Evolutionary conservation across 768 basidiomycete genomes (phyloP).

Genomic region (Mycena polygramma): DNA sequence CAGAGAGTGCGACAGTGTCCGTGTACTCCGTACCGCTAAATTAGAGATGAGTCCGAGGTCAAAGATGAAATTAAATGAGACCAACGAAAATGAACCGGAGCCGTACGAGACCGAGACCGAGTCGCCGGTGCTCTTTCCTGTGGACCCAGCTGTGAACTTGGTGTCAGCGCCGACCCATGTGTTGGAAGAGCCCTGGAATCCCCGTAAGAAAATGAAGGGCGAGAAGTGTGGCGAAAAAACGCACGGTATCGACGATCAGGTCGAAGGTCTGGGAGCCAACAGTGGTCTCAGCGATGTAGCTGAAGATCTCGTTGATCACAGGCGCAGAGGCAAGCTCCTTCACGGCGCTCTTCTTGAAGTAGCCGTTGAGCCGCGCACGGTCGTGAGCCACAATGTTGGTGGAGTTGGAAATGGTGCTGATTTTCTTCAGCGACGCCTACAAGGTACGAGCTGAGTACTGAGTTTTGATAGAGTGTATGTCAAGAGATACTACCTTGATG

Average conservation of each 20-base stretch:
- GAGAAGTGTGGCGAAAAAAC: neutral
- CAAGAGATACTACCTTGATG: too few species aligned
- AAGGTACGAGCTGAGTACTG: too few species aligned
- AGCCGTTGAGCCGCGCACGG: too few species aligned
- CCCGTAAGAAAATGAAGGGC: too few species aligned
- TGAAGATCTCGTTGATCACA: constrained; percentile 15
- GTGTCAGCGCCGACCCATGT: constrained; percentile 24
- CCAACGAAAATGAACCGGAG: constrained; percentile 14
- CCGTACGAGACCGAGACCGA: constrained; percentile 12
- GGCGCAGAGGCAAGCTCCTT: neutral
- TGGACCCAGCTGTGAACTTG: constrained; percentile 2
- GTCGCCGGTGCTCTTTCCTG: neutral
- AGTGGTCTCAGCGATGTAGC: constrained; percentile 9
- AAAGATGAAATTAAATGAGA: neutral
- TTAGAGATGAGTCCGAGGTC: neutral
- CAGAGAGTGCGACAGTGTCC: constrained; percentile 15
- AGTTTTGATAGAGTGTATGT: too few species aligned
- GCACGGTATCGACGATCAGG: constrained; percentile 19
- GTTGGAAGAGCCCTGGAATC: neutral
- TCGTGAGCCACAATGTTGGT: too few species aligned
- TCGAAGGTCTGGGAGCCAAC: constrained; percentile 20
- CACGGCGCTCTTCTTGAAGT: too few species aligned
- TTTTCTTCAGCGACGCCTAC: too few species aligned
- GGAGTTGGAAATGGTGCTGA: too few species aligned
- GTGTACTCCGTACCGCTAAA: constrained; percentile 23